Base-by-base conservation (phyloP, 179 eudicot genomes). In the Silene coronaria region DNA sequence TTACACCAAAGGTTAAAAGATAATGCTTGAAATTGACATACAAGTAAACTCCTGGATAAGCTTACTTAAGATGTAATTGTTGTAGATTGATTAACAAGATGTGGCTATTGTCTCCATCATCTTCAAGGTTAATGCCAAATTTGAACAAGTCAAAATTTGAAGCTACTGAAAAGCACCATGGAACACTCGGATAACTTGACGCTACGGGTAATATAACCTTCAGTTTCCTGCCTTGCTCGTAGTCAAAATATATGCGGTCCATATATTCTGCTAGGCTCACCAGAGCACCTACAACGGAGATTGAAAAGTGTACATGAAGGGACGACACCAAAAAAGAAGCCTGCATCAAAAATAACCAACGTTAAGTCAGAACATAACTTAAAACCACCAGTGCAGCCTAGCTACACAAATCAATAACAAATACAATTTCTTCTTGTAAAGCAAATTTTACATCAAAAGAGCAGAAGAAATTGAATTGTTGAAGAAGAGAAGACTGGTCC, bases 51-150 rank as follows among this genome's bases (percentile, higher is more conserved):
- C 59, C 24, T 38, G 14, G 48, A 6, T n/a, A 76, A 67, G 26
- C 67, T 75, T 87, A 96, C 99, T 87, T 79, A 62, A 87, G 55
- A 69, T 85, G 80, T 58, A 93, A 30, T 24, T 83, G 74, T 58
- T 82, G 87, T 57, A 88, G 75, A 84, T 71, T 73, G 72, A 91
- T 72, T 80, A 84, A 66, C 23, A 94, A 67, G 59, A 72, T 79
- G 76, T 80, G 78, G 73, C 79, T 75, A 76, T 81, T 79, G 57
- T 80, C 89, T 71, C 60, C 80, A 77, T 79, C 86, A 74, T 87
- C 90, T 76, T 88, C 97, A 72, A 96, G 90, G 85, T 88, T 80
- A 38, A 96, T 79, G 48, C 80, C 80, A 71, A 88, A 74, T 75
- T 62, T 75, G 48, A 87, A 74, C n/a, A 82, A 80, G 28, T 88